phyloP scores from a whole-genome alignment of 2,329 filamentous ascomycete genomes.

The Xylariales sp. region DNA sequence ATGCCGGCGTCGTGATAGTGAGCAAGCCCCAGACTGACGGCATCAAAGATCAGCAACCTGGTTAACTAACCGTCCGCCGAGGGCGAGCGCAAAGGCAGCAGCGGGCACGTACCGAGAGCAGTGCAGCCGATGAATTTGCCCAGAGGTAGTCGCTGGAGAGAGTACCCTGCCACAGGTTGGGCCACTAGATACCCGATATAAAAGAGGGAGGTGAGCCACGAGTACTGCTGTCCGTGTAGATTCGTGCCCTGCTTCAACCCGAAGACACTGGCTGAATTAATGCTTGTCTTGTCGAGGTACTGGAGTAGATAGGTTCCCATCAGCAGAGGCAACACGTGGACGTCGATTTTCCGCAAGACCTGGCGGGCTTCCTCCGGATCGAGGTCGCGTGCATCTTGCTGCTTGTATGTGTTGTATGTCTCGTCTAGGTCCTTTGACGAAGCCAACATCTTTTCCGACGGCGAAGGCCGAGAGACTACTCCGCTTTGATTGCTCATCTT shows the following conservation, averaged over 20 bases:
- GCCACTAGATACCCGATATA: conserved; percentile 48
- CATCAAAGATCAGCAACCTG: conserved; percentile 4
- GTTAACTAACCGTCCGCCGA: not conserved
- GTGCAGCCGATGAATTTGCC: conserved; percentile 46
- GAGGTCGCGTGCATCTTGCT: conserved; percentile 43
- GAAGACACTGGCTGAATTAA: conserved; percentile 64
- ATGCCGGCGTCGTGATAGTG: conserved; percentile 46
- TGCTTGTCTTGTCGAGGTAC: conserved; percentile 55
- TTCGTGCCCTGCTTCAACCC: conserved; percentile 60
- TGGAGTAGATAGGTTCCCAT: conserved; percentile 51
- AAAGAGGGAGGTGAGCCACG: conserved; percentile 57
- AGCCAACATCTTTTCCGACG: conserved; percentile 35
- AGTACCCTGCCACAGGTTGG: conserved; percentile 46
- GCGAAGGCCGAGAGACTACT: conserved; percentile 18
- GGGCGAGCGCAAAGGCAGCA: not conserved
- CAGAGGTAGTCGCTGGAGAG: conserved; percentile 44
- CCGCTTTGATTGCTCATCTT: conserved; percentile 30
- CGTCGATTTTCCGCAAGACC: conserved; percentile 50
- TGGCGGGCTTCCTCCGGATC: conserved; percentile 46
- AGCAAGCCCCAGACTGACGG: conserved; percentile 46
- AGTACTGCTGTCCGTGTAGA: conserved; percentile 62
- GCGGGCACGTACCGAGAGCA: conserved; percentile 36
- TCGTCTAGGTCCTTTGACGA: conserved; percentile 50
- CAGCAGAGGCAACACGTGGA: conserved; percentile 48
- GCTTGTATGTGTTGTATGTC: conserved; percentile 50